Conservation (phyloP, 352 stramenopile genomes). For the Pythium rishiriense region DNA sequence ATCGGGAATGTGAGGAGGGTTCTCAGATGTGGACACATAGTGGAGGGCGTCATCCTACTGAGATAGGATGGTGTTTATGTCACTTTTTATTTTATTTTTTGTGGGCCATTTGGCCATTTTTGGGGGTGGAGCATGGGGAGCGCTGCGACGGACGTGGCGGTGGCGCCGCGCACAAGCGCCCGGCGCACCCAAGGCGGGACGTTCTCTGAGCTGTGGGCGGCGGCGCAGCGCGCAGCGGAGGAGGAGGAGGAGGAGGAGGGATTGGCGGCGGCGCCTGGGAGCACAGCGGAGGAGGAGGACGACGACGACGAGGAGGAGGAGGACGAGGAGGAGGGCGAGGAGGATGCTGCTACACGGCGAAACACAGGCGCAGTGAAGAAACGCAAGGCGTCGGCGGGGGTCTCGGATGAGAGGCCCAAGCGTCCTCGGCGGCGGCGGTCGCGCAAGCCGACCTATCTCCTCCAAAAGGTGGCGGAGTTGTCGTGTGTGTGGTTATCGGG, state of each 20-base stretch:
- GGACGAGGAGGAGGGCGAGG: background rate
- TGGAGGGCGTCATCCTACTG: no score
- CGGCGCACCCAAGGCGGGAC: background rate
- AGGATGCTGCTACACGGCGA: no score
- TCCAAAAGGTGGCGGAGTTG: slow-evolving; percentile 28
- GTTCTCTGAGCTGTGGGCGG: slow-evolving; percentile 11
- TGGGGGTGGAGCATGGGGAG: no score
- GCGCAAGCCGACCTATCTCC: slow-evolving; percentile 23
- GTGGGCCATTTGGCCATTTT: no score
- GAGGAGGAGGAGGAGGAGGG: background rate
- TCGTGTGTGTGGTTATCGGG: background rate
- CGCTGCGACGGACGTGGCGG: no score
- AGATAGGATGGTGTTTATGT: no score
- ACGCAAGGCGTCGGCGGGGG: background rate
- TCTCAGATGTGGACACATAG: no score
- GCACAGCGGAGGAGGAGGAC: background rate
- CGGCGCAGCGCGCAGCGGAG: background rate
- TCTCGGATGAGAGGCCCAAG: background rate
- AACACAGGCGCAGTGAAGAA: background rate
- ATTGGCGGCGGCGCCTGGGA: no score
- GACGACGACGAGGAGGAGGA: background rate
- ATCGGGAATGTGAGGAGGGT: no score
- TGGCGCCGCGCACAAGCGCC: no score
- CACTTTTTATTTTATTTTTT: no score
- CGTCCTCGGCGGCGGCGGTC: background rate